Evolutionary conservation across 345 rosid species (phyloP), one percentile per base, ranked within the genome.

Genomic region (Salix exigua): DNA sequence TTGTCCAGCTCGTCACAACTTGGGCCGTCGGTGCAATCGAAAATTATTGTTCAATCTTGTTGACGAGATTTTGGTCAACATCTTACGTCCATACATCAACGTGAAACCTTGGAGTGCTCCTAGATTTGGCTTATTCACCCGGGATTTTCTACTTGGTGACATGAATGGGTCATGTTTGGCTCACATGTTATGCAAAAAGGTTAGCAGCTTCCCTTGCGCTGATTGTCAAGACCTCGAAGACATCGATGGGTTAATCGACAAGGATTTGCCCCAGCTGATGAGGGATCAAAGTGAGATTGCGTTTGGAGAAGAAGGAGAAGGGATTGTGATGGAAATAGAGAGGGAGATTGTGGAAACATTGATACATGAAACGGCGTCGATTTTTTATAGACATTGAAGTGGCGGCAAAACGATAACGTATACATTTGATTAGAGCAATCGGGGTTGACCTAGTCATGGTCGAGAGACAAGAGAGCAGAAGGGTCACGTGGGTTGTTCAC

Each of bases 401-500:
- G 67, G 8, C 25, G 23, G 8, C 3, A 28, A 4, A 5, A 5
- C 37, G 35, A 71, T 60, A 76, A 64, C 35, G 63, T 53, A 60
- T 1, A 64, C 2, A 70, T 72, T 31, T 30, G 68, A 64, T 2
- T 17, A 58, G 63, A 58, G 63, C 11, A n/a, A 23, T 23, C 28
- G 63, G 28, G 63, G 12, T n/a, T 23, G 63, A 10, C 23, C 63
- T 9, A 58, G 63, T 58, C 28, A 23, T 58, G 28, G 28, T 3
- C 4, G 75, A 46, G 68, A 73, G 82, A 79, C 78, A 74, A 58
- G 77, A 50, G 70, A 53, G 81, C 78, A 64, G 74, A 74, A 37
- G 72, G 80, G 82, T 83, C 89, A 89, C 96, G 80, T 89, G 91
- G 89, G 86, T 37, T n/a, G 67, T 78, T 89, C 96, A 91, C 91